These are phyloP conservation scores for Coffea eugenioides DNA, from an alignment of 257 asterid species.

Conservation along the genomic window DNA sequence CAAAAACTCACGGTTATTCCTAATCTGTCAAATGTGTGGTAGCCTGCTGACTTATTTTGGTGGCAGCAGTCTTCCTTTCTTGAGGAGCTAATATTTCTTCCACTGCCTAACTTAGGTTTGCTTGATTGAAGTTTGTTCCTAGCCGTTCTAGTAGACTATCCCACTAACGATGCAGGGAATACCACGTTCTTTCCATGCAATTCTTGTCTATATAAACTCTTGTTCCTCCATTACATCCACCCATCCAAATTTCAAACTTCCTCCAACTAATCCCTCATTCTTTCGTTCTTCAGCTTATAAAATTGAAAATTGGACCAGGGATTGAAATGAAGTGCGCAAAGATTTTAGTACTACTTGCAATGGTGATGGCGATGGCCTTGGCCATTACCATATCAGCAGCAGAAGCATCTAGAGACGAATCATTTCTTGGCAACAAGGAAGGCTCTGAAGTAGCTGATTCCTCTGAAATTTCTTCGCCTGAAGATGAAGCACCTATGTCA, in stretches of 20 bases:
- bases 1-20: background rate
- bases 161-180: constrained; percentile 16
- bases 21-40: background rate
- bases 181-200: background rate
- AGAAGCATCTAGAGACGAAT: constrained; percentile 2
- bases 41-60: background rate
- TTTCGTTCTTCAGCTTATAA: too few relatives aligned
- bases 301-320: background rate
- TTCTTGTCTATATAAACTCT: constrained; percentile 18
- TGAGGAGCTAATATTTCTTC: background rate
- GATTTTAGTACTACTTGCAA: constrained; percentile 29
- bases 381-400: constrained; percentile 22
- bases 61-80: background rate
- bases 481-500: constrained; percentile 15
- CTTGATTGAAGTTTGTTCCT: constrained; percentile 1
- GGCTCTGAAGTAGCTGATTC: constrained; percentile 4
- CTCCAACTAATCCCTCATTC: background rate
- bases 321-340: constrained; percentile 32
- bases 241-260: constrained; percentile 10
- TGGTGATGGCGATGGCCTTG: constrained; percentile 23
- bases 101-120: constrained; percentile 24
- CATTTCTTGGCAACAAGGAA: constrained; percentile 5
- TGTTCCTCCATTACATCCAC: background rate
- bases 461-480: background rate
- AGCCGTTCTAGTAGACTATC: constrained; percentile 26